A percentile compares a stretch with the other conserved stretches of the same genome.
Conservation (phyloP, 1,139 yeast genomes). For the Entelexis paramagnoliae region DNA sequence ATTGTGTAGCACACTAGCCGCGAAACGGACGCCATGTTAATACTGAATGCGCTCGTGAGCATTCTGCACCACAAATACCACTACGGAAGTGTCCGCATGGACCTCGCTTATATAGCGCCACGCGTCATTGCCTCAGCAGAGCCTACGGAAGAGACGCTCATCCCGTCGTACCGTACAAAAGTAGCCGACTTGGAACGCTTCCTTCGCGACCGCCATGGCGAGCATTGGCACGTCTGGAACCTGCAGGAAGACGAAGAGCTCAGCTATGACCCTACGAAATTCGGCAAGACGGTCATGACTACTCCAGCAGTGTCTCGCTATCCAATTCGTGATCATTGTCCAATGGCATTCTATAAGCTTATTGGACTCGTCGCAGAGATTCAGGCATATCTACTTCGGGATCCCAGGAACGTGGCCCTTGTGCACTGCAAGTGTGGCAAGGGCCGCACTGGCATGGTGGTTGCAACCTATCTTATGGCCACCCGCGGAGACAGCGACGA, state of each 20-base stretch:
- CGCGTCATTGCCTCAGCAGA: slow-evolving; percentile 61
- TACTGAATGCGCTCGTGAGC: slow-evolving; percentile 3
- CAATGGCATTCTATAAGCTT: slow-evolving; percentile 54
- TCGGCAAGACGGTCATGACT: slow-evolving; percentile 17
- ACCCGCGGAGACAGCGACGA: slow-evolving; percentile 33
- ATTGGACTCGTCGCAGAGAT: slow-evolving; percentile 41
- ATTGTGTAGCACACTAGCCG: no score
- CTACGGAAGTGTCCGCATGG: slow-evolving; percentile 32
- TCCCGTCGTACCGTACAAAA: slow-evolving; percentile 45
- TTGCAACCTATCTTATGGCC: slow-evolving; percentile 60
- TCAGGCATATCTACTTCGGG: slow-evolving; percentile 34
- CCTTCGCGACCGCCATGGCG: slow-evolving; percentile 41
- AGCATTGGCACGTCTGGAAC: slow-evolving; percentile 65
- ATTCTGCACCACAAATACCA: slow-evolving; percentile 10
- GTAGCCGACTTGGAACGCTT: slow-evolving; percentile 40
- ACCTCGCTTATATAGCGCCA: slow-evolving; percentile 54
- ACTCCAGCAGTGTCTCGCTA: slow-evolving; percentile 32
- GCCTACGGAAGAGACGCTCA: slow-evolving; percentile 44
- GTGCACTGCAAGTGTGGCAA: slow-evolving; percentile 88
- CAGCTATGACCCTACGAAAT: slow-evolving; percentile 34
- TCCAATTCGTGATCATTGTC: slow-evolving; percentile 69
- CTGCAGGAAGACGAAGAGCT: slow-evolving; percentile 52
- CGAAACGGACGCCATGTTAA: background rate
- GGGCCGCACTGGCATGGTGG: slow-evolving; percentile 76
- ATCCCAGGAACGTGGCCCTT: slow-evolving; percentile 45